Evolutionary conservation across 2,329 filamentous ascomycete species (phyloP).

Genomic region (Dactylellina sp.): DNA sequence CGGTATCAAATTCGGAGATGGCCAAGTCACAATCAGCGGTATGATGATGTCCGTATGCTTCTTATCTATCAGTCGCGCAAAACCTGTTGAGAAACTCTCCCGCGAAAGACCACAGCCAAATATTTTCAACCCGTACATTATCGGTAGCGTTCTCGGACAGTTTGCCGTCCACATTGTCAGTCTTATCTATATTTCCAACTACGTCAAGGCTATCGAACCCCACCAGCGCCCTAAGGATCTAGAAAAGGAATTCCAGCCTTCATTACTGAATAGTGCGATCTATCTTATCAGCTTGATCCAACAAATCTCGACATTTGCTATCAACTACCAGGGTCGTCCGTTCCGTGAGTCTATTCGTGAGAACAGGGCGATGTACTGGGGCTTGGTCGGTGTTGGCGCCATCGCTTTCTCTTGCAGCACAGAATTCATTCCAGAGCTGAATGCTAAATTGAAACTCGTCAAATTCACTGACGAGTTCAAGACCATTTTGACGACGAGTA

Average conservation of each 20-base stretch:
- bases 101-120: constrained; percentile 98
- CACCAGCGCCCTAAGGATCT: constrained; percentile 77
- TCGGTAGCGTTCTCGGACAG: constrained; percentile 95
- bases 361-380: constrained; percentile 98
- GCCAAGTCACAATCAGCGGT: constrained; percentile 97
- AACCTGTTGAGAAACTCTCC: constrained; percentile 92
- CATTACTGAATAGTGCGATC: constrained; percentile 93
- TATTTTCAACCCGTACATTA: constrained; percentile 99
- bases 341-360: constrained; percentile 96
- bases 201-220: constrained; percentile 85
- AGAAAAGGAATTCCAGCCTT: constrained; percentile 92
- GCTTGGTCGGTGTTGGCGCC: constrained; percentile 86
- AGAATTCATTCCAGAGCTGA: constrained; percentile 94
- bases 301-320: constrained; percentile 98
- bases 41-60: constrained; percentile 99
- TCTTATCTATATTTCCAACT: constrained; percentile 90
- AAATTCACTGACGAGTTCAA: constrained; percentile 92
- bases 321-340: constrained; percentile 98
- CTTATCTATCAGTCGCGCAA: constrained; percentile 96
- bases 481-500: constrained; percentile 81
- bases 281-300: constrained; percentile 98
- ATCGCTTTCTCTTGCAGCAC: constrained; percentile 95
- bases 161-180: constrained; percentile 96
- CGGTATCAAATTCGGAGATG: constrained; percentile 98
- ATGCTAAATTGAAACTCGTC: constrained; percentile 90